Evolutionary conservation across 2,329 filamentous ascomycete species (phyloP), one percentile per base, ranked within the genome.

Genomic region (Xylaria polymorpha): DNA sequence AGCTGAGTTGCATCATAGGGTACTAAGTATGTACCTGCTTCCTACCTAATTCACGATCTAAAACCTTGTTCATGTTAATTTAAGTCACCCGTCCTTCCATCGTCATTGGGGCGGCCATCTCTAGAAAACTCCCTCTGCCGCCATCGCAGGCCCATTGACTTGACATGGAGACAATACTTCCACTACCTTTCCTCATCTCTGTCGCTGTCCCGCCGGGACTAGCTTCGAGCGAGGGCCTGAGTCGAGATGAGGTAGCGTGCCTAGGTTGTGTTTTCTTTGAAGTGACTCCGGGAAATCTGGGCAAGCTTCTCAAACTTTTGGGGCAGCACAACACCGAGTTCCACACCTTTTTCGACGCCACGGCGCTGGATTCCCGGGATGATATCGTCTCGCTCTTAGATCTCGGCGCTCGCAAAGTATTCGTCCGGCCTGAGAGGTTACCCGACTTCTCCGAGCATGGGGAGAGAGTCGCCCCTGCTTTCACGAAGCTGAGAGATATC

Each of bases 321-420:
- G 79, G 80, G 37, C 82, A 82, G 67, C 83, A 86, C 74, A 84
- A 82, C 70, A 80, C 83, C 66, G 84, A 86, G 41, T 85, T 87
- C 72, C 83, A 86, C 73, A 87, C 92, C 72, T 94, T 92, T 79
- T 87, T 97, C 73, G 93, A 97, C 75, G 94, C 90, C 60, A 91
- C 92, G 4, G 82, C 83, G 25, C 85, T 98, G 46, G 80, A 87
- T 39, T 89, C 90, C 12, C 83, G 85, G 64, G 91, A 94, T 73
- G 92, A 97, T 72, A 85, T 98, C 43, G 83, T 95, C 63, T 87
- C 92, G 56, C 86, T 98, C 43, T 88, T 99, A 65, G 93, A 99
- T 79, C 88, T 90, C 72, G 96, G 96, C 68, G 94, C 94, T 7
- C 88, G 90, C 61, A 96, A 91, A 79, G 91, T 96, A 71, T 96